Evolutionary conservation across 768 basidiomycete species (phyloP).

Genomic region (Chalciporus chontae): DNA sequence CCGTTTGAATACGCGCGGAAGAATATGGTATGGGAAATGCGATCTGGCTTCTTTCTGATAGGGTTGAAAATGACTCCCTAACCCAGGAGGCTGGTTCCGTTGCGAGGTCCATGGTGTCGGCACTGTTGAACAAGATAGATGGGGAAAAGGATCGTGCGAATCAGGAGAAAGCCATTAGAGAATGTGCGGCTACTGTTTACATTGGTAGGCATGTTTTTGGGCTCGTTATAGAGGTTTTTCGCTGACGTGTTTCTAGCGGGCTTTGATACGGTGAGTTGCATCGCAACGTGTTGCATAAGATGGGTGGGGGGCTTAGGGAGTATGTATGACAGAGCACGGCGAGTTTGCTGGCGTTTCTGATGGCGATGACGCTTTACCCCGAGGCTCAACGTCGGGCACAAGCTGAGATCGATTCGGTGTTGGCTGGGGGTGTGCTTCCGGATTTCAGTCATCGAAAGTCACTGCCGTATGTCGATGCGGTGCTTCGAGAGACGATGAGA

Average conservation of each 20-base stretch:
- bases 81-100: slow-evolving; percentile 22
- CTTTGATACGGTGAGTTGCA: slow-evolving; percentile 23
- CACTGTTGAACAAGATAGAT: slow-evolving; percentile 19
- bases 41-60: not conserved
- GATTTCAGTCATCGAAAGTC: slow-evolving; percentile 25
- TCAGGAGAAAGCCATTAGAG: slow-evolving; percentile 25
- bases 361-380: slow-evolving; percentile 30
- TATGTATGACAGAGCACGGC: slow-evolving; percentile 16
- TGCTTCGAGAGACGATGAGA: slow-evolving; percentile 31
- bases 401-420: slow-evolving; percentile 27
- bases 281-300: not conserved
- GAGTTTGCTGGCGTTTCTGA: slow-evolving; percentile 22
- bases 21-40: slow-evolving; percentile 19
- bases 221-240: not conserved
- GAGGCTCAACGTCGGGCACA: slow-evolving; percentile 30
- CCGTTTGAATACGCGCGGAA: slow-evolving; percentile 29
- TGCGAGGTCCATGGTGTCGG: slow-evolving; percentile 29
- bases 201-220: slow-evolving; percentile 18
- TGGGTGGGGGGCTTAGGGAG: not conserved
- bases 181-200: slow-evolving; percentile 30
- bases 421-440: slow-evolving; percentile 13
- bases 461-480: slow-evolving; percentile 28
- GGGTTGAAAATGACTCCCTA: slow-evolving; percentile 1
- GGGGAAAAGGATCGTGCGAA: slow-evolving; percentile 9
- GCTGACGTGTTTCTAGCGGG: slow-evolving; percentile 13